phyloP scores from a whole-genome alignment of 1,284 basidiomycete species.

The Microbotryomycetes sp. region DNA sequence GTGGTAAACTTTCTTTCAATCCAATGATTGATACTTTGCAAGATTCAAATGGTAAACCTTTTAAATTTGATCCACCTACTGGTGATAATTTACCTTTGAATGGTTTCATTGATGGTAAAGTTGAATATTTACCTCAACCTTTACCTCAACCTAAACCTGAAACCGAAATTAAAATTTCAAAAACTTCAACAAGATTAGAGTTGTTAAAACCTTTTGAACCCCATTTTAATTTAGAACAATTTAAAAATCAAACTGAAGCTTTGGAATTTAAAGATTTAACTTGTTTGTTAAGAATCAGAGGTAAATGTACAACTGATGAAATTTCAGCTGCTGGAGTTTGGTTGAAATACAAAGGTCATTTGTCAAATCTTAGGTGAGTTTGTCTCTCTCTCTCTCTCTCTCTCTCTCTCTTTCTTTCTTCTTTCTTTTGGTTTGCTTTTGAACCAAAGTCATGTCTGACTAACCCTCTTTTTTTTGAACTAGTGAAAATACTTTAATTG shows the following conservation, averaged over 20 bases:
- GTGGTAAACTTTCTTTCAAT: conserved; percentile 91
- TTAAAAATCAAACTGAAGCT: conserved; percentile 49
- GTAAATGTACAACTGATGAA: conserved; percentile 98
- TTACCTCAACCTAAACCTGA: conserved; percentile 60
- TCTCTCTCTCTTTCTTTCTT: background rate
- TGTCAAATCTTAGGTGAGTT: conserved; percentile 35
- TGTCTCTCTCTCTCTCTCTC: background rate
- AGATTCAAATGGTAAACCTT: conserved; percentile 50
- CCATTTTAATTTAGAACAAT: conserved; percentile 55
- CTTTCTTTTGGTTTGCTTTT: too few relatives aligned
- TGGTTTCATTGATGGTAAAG: conserved; percentile 71
- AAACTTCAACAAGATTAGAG: conserved; percentile 80
- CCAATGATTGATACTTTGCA: conserved; percentile 76
- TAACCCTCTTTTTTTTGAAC: background rate
- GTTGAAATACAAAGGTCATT: conserved; percentile 83
- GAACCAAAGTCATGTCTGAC: background rate
- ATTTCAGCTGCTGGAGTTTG: conserved; percentile 94
- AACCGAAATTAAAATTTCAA: conserved; percentile 69
- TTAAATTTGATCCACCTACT: conserved; percentile 78
- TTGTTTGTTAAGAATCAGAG: conserved; percentile 83
- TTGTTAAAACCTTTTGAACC: conserved; percentile 76
- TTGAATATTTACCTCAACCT: conserved; percentile 69
- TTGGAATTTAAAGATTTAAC: conserved; percentile 63
- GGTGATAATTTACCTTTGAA: conserved; percentile 76
- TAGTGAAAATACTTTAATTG: conserved; percentile 46